Evolutionary conservation across 805 yeast genomes (phyloP).

Genomic region (Nakazawaea pomicola): DNA sequence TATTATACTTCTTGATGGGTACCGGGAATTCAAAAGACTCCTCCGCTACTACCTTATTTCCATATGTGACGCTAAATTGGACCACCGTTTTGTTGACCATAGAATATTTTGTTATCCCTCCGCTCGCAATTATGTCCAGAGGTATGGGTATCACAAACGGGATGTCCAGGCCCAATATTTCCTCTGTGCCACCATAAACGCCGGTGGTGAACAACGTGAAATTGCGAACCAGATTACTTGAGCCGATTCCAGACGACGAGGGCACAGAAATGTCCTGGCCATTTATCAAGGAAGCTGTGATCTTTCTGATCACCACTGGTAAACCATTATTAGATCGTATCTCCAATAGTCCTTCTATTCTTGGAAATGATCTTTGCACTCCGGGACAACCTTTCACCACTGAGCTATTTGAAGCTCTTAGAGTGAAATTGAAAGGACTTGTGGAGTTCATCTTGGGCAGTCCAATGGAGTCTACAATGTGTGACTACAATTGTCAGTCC

Average conservation of each 20-base stretch:
- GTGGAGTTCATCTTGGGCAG: not conserved
- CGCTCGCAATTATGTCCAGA: conserved; percentile 48
- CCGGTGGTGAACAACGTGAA: conserved; percentile 32
- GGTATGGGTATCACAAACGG: conserved; percentile 56
- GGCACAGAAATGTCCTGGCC: conserved; percentile 42
- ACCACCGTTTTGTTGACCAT: conserved; percentile 2
- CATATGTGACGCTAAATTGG: conserved; percentile 7
- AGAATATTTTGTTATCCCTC: conserved; percentile 22
- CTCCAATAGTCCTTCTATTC: conserved; percentile 53
- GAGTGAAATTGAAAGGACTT: conserved; percentile 19
- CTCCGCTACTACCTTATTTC: conserved; percentile 6
- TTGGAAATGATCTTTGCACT: conserved; percentile 54
- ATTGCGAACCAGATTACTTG: conserved; percentile 30
- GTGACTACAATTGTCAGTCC: too few relatives aligned
- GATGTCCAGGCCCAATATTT: conserved; percentile 49
- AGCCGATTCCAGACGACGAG: conserved; percentile 27
- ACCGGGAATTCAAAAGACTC: conserved; percentile 38
- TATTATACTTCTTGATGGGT: conserved; percentile 50
- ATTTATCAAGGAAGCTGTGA: conserved; percentile 45
- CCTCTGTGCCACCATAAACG: conserved; percentile 32
- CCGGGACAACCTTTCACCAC: conserved; percentile 67
- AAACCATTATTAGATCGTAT: conserved; percentile 45
- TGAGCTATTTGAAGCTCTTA: conserved; percentile 49
- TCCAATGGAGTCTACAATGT: not conserved
- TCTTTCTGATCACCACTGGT: conserved; percentile 41